A percentile compares a stretch with the other conserved stretches of the same genome.
phyloP scores from a whole-genome alignment of 2,329 filamentous ascomycete species.

The Xylariaceae sp. region DNA sequence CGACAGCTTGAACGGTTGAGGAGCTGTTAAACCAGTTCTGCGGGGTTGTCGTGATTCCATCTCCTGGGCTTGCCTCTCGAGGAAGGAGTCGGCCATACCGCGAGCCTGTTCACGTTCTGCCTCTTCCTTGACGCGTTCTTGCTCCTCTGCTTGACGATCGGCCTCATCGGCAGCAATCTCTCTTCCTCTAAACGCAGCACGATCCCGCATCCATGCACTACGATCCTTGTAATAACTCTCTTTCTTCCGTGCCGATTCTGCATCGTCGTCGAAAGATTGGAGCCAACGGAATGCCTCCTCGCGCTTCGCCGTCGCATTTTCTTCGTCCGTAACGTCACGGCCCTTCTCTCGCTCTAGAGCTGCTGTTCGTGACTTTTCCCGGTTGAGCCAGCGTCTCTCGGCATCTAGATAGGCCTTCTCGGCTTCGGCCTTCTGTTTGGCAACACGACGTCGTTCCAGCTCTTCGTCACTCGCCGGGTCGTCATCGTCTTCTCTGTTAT shows the following conservation, averaged over 20 bases:
- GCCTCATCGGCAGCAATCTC: conserved; percentile 76
- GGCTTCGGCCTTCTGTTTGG: conserved; percentile 67
- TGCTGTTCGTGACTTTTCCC: conserved; percentile 76
- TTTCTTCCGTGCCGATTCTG: conserved; percentile 65
- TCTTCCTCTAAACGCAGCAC: conserved; percentile 64
- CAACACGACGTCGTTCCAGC: conserved; percentile 64
- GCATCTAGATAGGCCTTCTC: conserved; percentile 80
- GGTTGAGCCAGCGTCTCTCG: conserved; percentile 84
- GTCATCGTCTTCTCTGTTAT: conserved; percentile 74
- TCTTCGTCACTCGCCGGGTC: conserved; percentile 84
- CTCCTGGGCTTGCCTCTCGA: conserved; percentile 77
- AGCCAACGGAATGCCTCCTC: conserved; percentile 67
- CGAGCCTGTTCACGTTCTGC: conserved; percentile 72
- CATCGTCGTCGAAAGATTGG: conserved; percentile 81
- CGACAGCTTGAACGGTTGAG: conserved; percentile 85
- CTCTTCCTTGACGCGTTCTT: conserved; percentile 64
- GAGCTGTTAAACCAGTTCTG: conserved; percentile 43
- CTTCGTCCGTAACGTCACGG: conserved; percentile 70
- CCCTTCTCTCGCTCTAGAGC: conserved; percentile 81
- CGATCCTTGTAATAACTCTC: conserved; percentile 86
- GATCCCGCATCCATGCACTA: conserved; percentile 77
- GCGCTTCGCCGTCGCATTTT: conserved; percentile 56
- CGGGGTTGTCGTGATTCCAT: conserved; percentile 48
- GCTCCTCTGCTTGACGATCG: conserved; percentile 72
- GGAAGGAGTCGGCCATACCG: conserved; percentile 85